Percentiles rank a stretch among this genome's conserved stretches.
Evolutionary conservation across 2,329 filamentous ascomycete species (phyloP).

Genomic region (Botrytis medusae): DNA sequence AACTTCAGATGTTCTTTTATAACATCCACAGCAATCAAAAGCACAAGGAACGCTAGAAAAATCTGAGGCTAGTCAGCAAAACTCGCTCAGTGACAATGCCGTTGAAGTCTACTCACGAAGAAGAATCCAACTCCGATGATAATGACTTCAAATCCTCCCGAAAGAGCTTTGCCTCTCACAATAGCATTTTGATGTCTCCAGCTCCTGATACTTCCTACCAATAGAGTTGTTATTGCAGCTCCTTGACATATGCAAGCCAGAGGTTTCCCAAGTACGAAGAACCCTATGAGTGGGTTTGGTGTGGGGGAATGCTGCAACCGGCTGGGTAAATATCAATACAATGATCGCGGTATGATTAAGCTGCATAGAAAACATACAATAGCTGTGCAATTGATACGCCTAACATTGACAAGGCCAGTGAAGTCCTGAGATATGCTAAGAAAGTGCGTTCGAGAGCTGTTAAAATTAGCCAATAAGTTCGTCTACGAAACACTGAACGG

Average conservation of each 20-base stretch:
- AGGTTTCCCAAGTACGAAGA: conserved; percentile 60
- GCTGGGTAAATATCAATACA: conserved; percentile 45
- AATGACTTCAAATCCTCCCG: conserved; percentile 59
- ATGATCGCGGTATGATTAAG: conserved; percentile 5
- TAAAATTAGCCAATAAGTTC: conserved; percentile 22
- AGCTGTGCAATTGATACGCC: conserved; percentile 67
- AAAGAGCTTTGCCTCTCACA: conserved; percentile 54
- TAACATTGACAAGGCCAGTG: conserved; percentile 64
- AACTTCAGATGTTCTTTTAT: conserved; percentile 31
- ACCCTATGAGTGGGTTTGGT: conserved; percentile 51
- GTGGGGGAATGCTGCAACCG: conserved; percentile 44
- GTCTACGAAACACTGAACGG: neutral
- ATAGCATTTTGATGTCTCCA: conserved; percentile 62
- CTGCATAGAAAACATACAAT: conserved; percentile 44
- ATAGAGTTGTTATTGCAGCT: conserved; percentile 43
- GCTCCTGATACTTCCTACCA: conserved; percentile 58
- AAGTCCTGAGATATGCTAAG: conserved; percentile 71
- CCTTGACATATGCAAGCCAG: conserved; percentile 48
- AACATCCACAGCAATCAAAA: conserved; percentile 38
- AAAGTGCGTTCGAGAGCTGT: conserved; percentile 73
- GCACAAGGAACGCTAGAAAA: conserved; percentile 34
- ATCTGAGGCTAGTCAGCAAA: conserved; percentile 28
- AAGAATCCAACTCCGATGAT: conserved; percentile 48
- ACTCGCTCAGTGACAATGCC: neutral
- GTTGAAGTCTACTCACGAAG: conserved; percentile 46